Percentiles rank a stretch among this genome's conserved stretches.
phyloP scores from a whole-genome alignment of 805 yeast species.

The Candida railenensis region DNA sequence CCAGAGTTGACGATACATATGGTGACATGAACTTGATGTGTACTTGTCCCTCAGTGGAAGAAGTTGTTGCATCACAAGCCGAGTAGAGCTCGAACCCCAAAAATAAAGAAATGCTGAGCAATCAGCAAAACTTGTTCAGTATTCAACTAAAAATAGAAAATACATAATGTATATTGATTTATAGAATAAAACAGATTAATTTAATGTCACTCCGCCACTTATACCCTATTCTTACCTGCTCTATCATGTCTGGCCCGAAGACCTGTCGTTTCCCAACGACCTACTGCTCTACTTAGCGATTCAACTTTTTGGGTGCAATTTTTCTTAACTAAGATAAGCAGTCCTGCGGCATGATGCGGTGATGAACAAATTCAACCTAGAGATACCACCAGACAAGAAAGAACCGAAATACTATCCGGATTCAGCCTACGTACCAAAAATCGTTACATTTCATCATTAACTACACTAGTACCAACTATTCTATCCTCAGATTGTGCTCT shows the following conservation, averaged over 20 bases:
- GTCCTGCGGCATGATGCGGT: background rate
- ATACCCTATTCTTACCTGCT: too few relatives aligned
- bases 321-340: background rate
- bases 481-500: background rate
- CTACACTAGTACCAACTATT: background rate
- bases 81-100: background rate
- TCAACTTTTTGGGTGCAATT: background rate
- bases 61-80: conserved; percentile 45
- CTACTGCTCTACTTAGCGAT: too few relatives aligned
- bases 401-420: too few relatives aligned
- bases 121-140: background rate
- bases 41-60: conserved; percentile 88
- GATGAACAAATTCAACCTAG: too few relatives aligned
- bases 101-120: background rate
- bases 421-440: too few relatives aligned
- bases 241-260: too few relatives aligned
- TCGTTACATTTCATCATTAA: background rate
- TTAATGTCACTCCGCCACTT: too few relatives aligned
- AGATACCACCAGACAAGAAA: too few relatives aligned
- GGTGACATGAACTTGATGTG: conserved; percentile 93
- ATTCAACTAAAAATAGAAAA: background rate
- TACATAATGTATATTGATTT: conserved; percentile 1
- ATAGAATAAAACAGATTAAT: background rate
- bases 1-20: conserved; percentile 90
- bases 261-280: too few relatives aligned